Base-by-base conservation (phyloP, 768 basidiomycete genomes). In the Podaxis sp. region DNA sequence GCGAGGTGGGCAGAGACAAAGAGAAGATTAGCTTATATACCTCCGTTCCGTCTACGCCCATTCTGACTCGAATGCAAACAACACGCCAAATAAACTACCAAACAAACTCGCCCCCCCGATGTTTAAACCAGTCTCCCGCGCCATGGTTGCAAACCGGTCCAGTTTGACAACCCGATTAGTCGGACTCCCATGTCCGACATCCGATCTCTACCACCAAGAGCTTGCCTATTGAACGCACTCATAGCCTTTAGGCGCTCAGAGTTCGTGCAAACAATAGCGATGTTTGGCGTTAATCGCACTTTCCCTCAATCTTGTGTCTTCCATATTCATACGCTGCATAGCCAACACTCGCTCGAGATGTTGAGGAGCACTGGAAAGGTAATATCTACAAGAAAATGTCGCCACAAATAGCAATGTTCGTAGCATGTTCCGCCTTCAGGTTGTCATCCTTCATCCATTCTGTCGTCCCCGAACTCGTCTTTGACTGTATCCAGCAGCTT, bases 371-470 rank as follows among this genome's bases (percentile, higher is more conserved):
- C 50, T 50, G 21, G 53, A 58, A 50, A 13, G 38, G 57, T 55
- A 61, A 66, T 69, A 68, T 68, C 63, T 70, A 71, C 69, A 71
- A 74, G 66, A 74, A 72, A 74, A 36, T 72, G 70, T 68, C 69
- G 66, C 71, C 67, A 72, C 66, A 65, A 64, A 69, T 66, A 69
- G 63, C 65, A 61, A 64, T 56, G 55, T 57, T 51, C 54, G 40
- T 48, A 54, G 37, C 32, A 32, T 64, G 62, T 42, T 38, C 61
- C 59, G 50, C 51, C 27, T 44, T 53, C 6, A 23, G 18, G 25
- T 48, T 63, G 50, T 84, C 79, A 90, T 64, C 88, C 87, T 70
- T 90, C 87, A 67, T 91, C 91, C 90, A 91, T 91, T 67, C 80
- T 75, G 54, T 87, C 86, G 59, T 84, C 84, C 48, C 75, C 81